Evolutionary conservation across 1,284 basidiomycete species (phyloP), one percentile per base, ranked within the genome.

Genomic region (Farysia itapuensis): DNA sequence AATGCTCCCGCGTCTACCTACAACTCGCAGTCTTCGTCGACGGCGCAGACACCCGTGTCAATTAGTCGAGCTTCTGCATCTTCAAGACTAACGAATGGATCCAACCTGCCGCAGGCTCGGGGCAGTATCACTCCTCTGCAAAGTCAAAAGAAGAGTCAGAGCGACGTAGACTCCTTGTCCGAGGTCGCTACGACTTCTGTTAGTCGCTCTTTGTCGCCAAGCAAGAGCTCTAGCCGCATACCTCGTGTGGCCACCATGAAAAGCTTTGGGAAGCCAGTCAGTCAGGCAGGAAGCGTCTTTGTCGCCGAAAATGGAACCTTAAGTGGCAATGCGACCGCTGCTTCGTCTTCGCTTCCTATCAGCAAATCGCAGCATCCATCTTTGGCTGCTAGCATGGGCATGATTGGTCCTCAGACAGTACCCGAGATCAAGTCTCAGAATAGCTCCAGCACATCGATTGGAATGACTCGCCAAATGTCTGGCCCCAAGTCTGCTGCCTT

Each of bases 351-450:
- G 25, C 41, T 61, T 14, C 39, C 60, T 7, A 49, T 39, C 29
- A 67, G 64, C 54, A 67, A 67, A 35, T 50, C 67, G 30, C 56
- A 52, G 20, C 51, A 56, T n/a, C 41, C 65, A 1, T 68, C 70
- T 13, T 47, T 72, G 11, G 68, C 68, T 5, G 63, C 70, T 18
- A 70, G 59, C 50, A 56, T 72, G 47, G 70, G 70, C 39, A 67
- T 71, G 43, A 24, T 23, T 0, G 28, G 51, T 14, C 32, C 47
- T 1, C 44, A 53, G 20, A 46, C 49, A 14, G 66, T 64, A 11
- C 61, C 61, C 23, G 63, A 66, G 4, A 26, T 38, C 1, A 43
- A 35, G 9, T 67, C 56, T 4, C 35, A 52, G 32, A 47, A 46
- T 13, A 46, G 58, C 29, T 66, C 59, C 0, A 39, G 43, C 7